Evolutionary conservation across 345 rosid species (phyloP), one percentile per base, ranked within the genome.

Genomic region (Balakata baccata): DNA sequence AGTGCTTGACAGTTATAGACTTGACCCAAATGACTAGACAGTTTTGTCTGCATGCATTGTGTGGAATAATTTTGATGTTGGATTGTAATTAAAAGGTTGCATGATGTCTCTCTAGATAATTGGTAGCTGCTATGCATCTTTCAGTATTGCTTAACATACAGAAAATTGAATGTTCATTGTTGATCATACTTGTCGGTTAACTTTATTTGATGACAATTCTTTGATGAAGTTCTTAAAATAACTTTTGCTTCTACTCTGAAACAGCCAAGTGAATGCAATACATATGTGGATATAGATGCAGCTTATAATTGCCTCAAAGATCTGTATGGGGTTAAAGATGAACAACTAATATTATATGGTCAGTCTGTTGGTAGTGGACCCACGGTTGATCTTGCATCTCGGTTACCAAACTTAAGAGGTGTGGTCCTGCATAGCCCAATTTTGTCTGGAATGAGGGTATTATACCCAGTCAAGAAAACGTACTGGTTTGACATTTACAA

Each of bases 301-400:
- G 89, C 81, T 25, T 92, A 95, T 81, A 87, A 77, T 54, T 95
- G 99, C 80, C 94, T 95, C 63, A 88, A 78, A 83, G 99, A 95
- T 60, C 88, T 84, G 51, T 95, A 89, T 75, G 98, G 92, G 38
- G 87, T 95, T 22, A 86, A 86, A 79, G 98, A 95, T 77, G 99
- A 95, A 61, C 90, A 92, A 72, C 75, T 92, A 74, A 95, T 95
- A 80, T 76, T 92, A 68, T 95, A 92, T 62, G 99, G 99, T 37
- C 99, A 95, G 79, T 95, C 99, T 73, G 99, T 95, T 70, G 99
- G 99, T 66, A 92, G 97, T 75, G 99, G 99, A 72, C 99, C 98
- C 0, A 95, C 99, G 3, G 83, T 92, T 76, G 99, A 95, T 83
- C 90, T 95, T 0, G 97, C 98, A 68, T 92, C 98, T 0, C 96